phyloP scores from a whole-genome alignment of 768 basidiomycete genomes.

The Auriculariales sp. region DNA sequence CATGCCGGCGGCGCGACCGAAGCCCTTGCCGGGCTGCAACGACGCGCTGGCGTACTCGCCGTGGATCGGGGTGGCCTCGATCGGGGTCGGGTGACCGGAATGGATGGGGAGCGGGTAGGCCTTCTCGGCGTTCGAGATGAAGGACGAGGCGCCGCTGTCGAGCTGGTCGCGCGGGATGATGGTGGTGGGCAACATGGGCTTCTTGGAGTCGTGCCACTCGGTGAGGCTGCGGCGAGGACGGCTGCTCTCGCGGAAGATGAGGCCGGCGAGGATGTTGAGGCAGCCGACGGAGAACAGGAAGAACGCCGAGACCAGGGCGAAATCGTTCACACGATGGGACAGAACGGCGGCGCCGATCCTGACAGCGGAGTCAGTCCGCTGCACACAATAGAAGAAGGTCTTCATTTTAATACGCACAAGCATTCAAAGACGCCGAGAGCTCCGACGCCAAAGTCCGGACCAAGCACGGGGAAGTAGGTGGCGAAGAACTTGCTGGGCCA shows the following conservation, averaged over 20 bases:
- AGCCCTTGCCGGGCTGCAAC: too few species aligned
- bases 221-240: constrained; percentile 51
- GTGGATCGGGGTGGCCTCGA: constrained; percentile 21
- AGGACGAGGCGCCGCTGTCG: constrained; percentile 2
- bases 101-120: constrained; percentile 10
- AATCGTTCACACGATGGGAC: constrained; percentile 59
- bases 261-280: constrained; percentile 61
- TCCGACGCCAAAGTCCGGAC: constrained; percentile 71
- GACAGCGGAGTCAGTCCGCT: not conserved
- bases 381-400: not conserved
- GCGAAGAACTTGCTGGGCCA: constrained; percentile 71
- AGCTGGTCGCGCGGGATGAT: too few species aligned
- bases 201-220: constrained; percentile 34
- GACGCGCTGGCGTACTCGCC: too few species aligned
- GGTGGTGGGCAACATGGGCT: constrained; percentile 5
- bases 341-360: constrained; percentile 37
- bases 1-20: not conserved
- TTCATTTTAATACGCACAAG: too few species aligned
- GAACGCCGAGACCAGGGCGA: constrained; percentile 83
- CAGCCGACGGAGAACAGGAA: constrained; percentile 88
- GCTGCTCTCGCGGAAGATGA: constrained; percentile 52
- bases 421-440: constrained; percentile 79
- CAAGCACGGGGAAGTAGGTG: constrained; percentile 76
- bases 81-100: constrained; percentile 13
- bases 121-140: constrained; percentile 6